Base-by-base conservation (phyloP, 2,329 filamentous ascomycete genomes). In the Exutisphaerella laricina region DNA sequence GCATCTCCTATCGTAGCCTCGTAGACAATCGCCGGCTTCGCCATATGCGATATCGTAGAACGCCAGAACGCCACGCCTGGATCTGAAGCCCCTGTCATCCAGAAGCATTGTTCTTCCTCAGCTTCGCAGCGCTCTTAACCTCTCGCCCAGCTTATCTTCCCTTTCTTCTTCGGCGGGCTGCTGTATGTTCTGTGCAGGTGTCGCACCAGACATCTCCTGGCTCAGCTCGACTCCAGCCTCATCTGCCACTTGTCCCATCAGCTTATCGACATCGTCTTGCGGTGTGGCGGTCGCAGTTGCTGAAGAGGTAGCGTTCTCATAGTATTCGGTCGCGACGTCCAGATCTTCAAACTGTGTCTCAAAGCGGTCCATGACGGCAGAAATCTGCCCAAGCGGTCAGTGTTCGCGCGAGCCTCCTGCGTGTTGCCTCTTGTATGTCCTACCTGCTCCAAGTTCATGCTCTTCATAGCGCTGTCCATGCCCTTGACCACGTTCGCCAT, bases 231-330 rank as follows among this genome's bases (percentile, higher is more conserved):
- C 78, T 41, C 88, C 88, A 7, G 85, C 87, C 65, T 94, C 88
- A 64, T 94, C 88, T 50, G 88, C 88, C 31, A 92, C 79, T 68
- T 94, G 85, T 51, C 79, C 83, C 67, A 94, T 84, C 49, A 94
- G 69, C 54, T 87, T 81, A 64, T 94, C 88, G 2, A 94, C 87
- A 54, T 89, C 87, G 55, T 94, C 88, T 62, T 94, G 78, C 67
- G 70, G 85, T 69, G 70, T 89, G 64, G 72, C 85, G 62, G 70
- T 83, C 58, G 66, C 85, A 64, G 88, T 94, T 26, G 84, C 84
- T 48, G 84, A 82, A 16, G 78, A 80, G 49, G 89, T 90, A 46
- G 87, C 85, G 60, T 89, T 88, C 66, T 90, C 86, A 67, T 92
- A 92, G 67, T 89, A 88, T 54, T 81, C 70, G 6, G 70, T 71